Evolutionary conservation across 2,329 filamentous ascomycete species (phyloP).

Genomic region (Sclerotinia sclerotiorum): DNA sequence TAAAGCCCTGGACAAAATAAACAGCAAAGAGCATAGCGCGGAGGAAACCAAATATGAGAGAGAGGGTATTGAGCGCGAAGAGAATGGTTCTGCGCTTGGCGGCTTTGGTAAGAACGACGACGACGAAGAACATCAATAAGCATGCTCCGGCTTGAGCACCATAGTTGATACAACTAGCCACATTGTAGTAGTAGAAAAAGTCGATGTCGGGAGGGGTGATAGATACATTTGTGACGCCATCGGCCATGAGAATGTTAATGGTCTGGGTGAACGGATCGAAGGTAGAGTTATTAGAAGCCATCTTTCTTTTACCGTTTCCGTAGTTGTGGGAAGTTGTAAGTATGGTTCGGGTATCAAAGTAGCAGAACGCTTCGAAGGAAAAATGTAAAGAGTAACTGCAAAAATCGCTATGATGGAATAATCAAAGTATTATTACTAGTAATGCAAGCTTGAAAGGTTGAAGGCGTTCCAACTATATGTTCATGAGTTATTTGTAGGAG

Average conservation of each 20-base stretch:
- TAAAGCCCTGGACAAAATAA: constrained; percentile 53
- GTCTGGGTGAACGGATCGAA: constrained; percentile 55
- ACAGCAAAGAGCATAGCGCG: constrained; percentile 50
- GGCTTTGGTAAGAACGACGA: constrained; percentile 57
- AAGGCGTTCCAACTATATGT: not conserved
- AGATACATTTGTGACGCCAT: constrained; percentile 45
- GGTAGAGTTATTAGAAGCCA: constrained; percentile 5
- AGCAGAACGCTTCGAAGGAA: not conserved
- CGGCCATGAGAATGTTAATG: constrained; percentile 48
- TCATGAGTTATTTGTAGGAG: not conserved
- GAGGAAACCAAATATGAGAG: constrained; percentile 55
- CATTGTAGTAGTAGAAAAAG: constrained; percentile 47
- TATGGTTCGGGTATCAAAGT: not conserved
- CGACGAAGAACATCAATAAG: constrained; percentile 54
- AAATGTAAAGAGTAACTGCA: not conserved
- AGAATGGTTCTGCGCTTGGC: constrained; percentile 58
- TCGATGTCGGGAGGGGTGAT: constrained; percentile 48
- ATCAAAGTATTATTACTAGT: not conserved
- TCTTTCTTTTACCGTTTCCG: not conserved
- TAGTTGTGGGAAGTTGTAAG: not conserved
- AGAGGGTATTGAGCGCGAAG: constrained; percentile 59
- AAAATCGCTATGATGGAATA: not conserved
- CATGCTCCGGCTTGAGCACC: constrained; percentile 61
- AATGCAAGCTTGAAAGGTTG: not conserved
- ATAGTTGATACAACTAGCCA: constrained; percentile 55